phyloP scores from a whole-genome alignment of 306 rosid species.

The Dalbergia cochinchinensis region DNA sequence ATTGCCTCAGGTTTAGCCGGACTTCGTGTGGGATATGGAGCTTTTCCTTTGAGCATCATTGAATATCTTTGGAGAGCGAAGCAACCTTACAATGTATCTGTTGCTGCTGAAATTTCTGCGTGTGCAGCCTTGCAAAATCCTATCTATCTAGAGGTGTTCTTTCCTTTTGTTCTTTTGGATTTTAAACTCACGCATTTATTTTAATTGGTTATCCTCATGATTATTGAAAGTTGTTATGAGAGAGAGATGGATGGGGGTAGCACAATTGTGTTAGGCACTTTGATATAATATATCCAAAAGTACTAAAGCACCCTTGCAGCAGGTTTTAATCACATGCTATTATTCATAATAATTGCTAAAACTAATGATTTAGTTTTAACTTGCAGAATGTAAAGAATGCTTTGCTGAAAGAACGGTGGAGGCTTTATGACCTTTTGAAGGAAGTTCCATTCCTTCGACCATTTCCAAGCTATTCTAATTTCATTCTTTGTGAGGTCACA shows the following conservation, averaged over 20 bases:
- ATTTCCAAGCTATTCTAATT: conserved; percentile 90
- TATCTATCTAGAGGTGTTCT: conserved; percentile 79
- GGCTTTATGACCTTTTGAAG: conserved; percentile 75
- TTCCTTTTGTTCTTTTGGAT: neutral
- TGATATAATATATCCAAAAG: neutral
- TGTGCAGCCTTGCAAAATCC: conserved; percentile 94
- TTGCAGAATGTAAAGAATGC: conserved; percentile 83
- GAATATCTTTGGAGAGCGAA: conserved; percentile 96
- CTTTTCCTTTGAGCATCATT: conserved; percentile 88
- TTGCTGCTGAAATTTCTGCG: conserved; percentile 94
- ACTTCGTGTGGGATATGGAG: conserved; percentile 99
- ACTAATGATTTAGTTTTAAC: conserved; percentile 49
- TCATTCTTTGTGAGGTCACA: conserved; percentile 91
- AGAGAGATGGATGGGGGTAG: neutral
- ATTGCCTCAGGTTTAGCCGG: conserved; percentile 90
- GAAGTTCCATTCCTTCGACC: conserved; percentile 82
- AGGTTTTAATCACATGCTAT: conserved; percentile 1
- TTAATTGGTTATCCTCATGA: conserved; percentile 10
- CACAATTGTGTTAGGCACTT: neutral
- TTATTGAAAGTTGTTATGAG: conserved; percentile 20
- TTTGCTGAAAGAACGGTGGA: conserved; percentile 78
- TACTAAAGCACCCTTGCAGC: conserved; percentile 6
- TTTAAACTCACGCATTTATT: neutral
- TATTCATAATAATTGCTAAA: conserved; percentile 27
- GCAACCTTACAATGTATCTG: conserved; percentile 97